These are phyloP conservation scores for Pyrrhoderma noxium DNA, from an alignment of 1,284 basidiomycete species.

Conservation along the genomic window DNA sequence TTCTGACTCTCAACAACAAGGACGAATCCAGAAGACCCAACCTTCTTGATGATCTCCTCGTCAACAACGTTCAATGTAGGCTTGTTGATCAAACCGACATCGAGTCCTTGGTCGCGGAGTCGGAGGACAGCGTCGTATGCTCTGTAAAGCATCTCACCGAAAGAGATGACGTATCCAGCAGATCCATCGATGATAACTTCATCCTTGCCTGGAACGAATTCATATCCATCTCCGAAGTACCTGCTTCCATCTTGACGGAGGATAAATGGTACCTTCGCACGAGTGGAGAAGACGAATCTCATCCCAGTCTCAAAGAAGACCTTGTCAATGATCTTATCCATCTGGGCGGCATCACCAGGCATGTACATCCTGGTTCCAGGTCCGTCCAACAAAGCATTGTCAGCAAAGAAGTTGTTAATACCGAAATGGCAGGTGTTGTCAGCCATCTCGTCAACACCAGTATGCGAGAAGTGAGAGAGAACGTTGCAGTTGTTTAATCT, in stretches of 20 bases:
- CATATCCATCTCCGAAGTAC: constrained; percentile 64
- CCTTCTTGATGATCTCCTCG: constrained; percentile 65
- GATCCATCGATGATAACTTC: constrained; percentile 65
- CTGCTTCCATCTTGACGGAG: constrained; percentile 66
- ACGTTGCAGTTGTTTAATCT: constrained; percentile 81
- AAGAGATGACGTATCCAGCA: constrained; percentile 71
- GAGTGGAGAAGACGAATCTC: constrained; percentile 81
- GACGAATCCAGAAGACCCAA: constrained; percentile 67
- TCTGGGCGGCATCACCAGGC: constrained; percentile 76
- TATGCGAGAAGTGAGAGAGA: constrained; percentile 81
- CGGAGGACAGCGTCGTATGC: constrained; percentile 73
- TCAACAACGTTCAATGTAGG: constrained; percentile 75
- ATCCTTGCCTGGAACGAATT: constrained; percentile 77
- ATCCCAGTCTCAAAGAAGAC: constrained; percentile 78
- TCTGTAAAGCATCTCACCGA: constrained; percentile 78
- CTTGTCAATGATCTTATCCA: constrained; percentile 65
- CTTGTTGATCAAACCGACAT: constrained; percentile 82
- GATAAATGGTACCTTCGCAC: constrained; percentile 80
- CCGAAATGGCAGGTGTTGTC: constrained; percentile 85
- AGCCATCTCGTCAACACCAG: constrained; percentile 75
- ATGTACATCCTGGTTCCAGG: constrained; percentile 71
- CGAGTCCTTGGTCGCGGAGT: constrained; percentile 59
- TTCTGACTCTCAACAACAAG: constrained; percentile 81
- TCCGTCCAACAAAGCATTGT: constrained; percentile 75
- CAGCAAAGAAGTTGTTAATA: constrained; percentile 78